These are phyloP conservation scores for Hypoxylon fragiforme DNA, from an alignment of 495 filamentous ascomycete genomes.

Conservation along the genomic window DNA sequence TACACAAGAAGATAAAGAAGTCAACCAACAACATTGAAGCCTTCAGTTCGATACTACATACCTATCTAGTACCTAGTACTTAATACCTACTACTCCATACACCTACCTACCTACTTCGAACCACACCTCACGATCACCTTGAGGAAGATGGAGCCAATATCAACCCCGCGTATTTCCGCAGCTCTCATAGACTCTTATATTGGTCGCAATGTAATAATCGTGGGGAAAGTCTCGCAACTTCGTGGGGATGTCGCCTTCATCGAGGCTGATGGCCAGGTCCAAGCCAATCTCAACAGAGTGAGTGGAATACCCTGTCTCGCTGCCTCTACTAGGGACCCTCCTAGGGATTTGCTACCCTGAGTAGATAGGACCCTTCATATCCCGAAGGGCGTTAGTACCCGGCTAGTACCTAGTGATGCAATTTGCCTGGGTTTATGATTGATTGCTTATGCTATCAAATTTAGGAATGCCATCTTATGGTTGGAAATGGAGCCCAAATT, in stretches of 20 bases:
- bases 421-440: neutral
- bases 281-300: conserved; percentile 72
- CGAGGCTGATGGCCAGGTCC: conserved; percentile 73
- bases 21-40: too few relatives aligned
- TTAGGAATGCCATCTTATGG: conserved; percentile 75
- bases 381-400: neutral
- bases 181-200: conserved; percentile 68
- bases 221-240: conserved; percentile 81
- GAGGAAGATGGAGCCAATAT: conserved; percentile 49
- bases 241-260: conserved; percentile 81
- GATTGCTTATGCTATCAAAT: conserved; percentile 16
- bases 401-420: neutral
- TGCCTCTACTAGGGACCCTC: neutral
- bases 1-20: too few relatives aligned
- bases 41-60: too few relatives aligned
- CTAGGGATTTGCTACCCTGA: too few relatives aligned
- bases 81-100: too few relatives aligned
- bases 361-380: too few relatives aligned
- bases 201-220: conserved; percentile 74
- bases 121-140: neutral
- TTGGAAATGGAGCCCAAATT: conserved; percentile 81
- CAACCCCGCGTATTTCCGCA: conserved; percentile 72
- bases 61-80: too few relatives aligned
- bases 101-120: too few relatives aligned
- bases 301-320: conserved; percentile 18